Evolutionary conservation across 2,329 filamentous ascomycete species (phyloP).

Genomic region (Orbilia ellipsospora): DNA sequence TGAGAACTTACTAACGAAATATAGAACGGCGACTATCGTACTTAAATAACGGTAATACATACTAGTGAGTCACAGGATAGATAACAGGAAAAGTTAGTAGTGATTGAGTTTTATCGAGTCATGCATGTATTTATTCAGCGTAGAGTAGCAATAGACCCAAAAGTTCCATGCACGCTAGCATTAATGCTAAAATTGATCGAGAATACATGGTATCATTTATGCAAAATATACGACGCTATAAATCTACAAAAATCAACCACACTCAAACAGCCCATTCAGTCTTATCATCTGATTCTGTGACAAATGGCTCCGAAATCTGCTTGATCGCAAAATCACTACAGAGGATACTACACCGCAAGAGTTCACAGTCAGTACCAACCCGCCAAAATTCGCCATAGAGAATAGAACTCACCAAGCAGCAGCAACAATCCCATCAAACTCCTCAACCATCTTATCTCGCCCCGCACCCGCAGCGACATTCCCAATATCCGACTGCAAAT

Average conservation of each 20-base stretch:
- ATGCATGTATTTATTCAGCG: too few species aligned
- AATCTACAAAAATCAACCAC: constrained; percentile 7
- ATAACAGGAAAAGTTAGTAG: too few species aligned
- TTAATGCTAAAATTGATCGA: not conserved
- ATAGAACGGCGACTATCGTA: constrained; percentile 74
- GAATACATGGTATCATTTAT: constrained; percentile 18
- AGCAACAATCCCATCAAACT: constrained; percentile 91
- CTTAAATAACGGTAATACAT: constrained; percentile 62
- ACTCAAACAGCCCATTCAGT: constrained; percentile 80
- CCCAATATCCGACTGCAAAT: constrained; percentile 84
- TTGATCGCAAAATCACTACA: constrained; percentile 96
- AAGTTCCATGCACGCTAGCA: not conserved
- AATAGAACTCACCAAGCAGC: constrained; percentile 77
- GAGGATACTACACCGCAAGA: constrained; percentile 73
- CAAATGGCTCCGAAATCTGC: constrained; percentile 91
- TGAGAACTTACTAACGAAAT: constrained; percentile 40
- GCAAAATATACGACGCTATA: constrained; percentile 5
- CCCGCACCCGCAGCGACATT: constrained; percentile 76
- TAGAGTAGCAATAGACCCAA: not conserved
- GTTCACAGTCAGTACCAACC: constrained; percentile 7
- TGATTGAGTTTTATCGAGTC: too few species aligned
- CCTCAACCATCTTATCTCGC: constrained; percentile 83
- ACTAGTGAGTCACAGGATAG: too few species aligned
- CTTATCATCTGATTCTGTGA: constrained; percentile 76
- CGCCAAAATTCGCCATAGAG: not conserved